These are phyloP conservation scores for Myriangium duriaei DNA, from an alignment of 2,329 filamentous ascomycete species.

Conservation along the genomic window DNA sequence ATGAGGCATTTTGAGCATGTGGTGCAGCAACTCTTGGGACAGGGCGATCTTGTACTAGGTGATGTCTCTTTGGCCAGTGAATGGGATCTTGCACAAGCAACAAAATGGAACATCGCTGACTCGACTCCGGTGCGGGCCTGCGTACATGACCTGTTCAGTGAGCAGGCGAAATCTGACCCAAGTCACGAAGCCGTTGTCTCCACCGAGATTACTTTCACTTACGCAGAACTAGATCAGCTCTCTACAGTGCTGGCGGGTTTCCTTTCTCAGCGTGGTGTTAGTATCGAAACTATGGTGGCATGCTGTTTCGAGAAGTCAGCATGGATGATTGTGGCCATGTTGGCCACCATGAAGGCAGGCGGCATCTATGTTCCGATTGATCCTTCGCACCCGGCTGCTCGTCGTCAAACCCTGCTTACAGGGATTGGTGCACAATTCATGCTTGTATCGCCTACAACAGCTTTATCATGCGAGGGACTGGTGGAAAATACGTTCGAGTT, in stretches of 20 bases:
- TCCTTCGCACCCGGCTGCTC: neutral
- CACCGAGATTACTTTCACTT: conserved; percentile 2
- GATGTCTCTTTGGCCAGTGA: neutral
- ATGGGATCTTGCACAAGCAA: neutral
- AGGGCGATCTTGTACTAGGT: neutral
- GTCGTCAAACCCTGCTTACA: neutral
- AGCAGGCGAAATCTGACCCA: neutral
- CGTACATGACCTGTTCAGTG: conserved; percentile 7
- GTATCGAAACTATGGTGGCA: conserved; percentile 17
- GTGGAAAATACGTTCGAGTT: neutral
- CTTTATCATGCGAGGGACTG: neutral
- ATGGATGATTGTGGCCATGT: conserved; percentile 24
- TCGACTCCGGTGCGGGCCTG: neutral
- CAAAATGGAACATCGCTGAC: neutral
- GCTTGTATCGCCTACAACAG: neutral
- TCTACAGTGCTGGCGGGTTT: conserved; percentile 1
- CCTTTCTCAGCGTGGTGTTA: neutral
- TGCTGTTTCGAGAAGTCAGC: conserved; percentile 26
- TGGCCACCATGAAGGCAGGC: conserved; percentile 26
- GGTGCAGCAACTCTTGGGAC: neutral
- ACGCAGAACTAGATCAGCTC: conserved; percentile 2
- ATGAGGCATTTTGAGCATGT: conserved; percentile 2
- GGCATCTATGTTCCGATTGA: conserved; percentile 20
- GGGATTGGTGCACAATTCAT: neutral
- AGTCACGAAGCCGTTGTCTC: conserved; percentile 2